phyloP scores from a whole-genome alignment of 108 stramenopile genomes.

The Nannochloropsis gaditana region DNA sequence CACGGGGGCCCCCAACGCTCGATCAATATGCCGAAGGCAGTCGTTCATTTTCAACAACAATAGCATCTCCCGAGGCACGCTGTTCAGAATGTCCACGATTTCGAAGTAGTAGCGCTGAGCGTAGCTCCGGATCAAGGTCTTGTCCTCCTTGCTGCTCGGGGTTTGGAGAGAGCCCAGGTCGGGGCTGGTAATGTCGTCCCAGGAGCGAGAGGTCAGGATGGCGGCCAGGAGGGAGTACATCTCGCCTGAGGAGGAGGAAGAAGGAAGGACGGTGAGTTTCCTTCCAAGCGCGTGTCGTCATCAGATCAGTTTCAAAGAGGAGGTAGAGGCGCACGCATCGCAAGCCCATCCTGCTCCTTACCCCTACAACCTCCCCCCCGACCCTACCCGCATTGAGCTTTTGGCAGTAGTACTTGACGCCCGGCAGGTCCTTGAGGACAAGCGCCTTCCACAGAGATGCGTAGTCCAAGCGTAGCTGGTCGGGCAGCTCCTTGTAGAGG shows the following conservation, averaged over 20 bases:
- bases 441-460: slow-evolving; percentile 73
- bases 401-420: slow-evolving; percentile 66
- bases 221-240: slow-evolving; percentile 84
- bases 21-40: slow-evolving; percentile 83
- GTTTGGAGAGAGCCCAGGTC: slow-evolving; percentile 45
- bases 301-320: background rate
- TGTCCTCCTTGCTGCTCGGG: slow-evolving; percentile 56
- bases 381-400: slow-evolving; percentile 48
- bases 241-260: slow-evolving; percentile 47
- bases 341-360: background rate
- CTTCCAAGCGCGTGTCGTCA: background rate
- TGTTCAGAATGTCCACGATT: slow-evolving; percentile 69
- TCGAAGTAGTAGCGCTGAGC: slow-evolving; percentile 76
- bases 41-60: slow-evolving; percentile 90
- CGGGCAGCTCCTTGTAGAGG: slow-evolving; percentile 67
- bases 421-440: slow-evolving; percentile 69
- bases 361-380: background rate
- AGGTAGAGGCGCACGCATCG: background rate
- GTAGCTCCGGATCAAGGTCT: slow-evolving; percentile 76
- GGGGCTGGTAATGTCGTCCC: slow-evolving; percentile 78
- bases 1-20: slow-evolving; percentile 60
- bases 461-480: slow-evolving; percentile 68
- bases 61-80: slow-evolving; percentile 78
- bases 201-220: slow-evolving; percentile 82
- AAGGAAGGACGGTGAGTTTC: background rate